Base-by-base conservation (phyloP, 2,329 filamentous ascomycete genomes). In the Sordariomycetes sp. region DNA sequence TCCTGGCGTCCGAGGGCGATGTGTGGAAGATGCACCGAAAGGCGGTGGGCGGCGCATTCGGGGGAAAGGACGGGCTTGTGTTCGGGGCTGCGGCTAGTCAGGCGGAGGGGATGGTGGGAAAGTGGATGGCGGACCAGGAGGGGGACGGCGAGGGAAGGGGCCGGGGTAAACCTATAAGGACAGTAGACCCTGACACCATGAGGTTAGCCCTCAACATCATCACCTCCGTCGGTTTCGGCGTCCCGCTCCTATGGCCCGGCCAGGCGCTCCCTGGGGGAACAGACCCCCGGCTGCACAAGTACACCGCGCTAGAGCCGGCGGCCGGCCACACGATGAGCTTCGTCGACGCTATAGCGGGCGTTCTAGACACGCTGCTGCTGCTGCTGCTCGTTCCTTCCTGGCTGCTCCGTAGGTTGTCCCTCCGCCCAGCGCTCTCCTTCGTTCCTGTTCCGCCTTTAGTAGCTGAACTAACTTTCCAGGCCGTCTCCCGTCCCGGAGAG, bases 1-100 rank as follows among this genome's bases (percentile, higher is more conserved):
- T 91, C 1, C 70, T 91, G 24, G 82, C 81, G 0, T 82, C 84
- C 2, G 87, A 91, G 67, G 87, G 87, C 1, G 66, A 73, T 1
- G 69, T 78, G 32, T 92, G 87, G 88, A 82, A 83, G 35, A 76
- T 80, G 69, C 87, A 92, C 67, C 80, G 87, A 60, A 89, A 87
- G 69, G 78, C 84, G 51, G 86, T 83, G 0, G 80, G 84, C 32
- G 82, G 86, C 0, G 81, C 81, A 3, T 91, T 92, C 68, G 89
- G 85, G 58, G 88, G 92, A 71, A 83, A 79, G 70, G 91, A 89
- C 67, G 85, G 77, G 15, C 67, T 87, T 28, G 82, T 87, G 1
- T 89, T 84, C 68, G 71, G 70, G 10, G 84, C 88, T 65, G 76
- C 79, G 1, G 72, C 86, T 24, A 62, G 64, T 10, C 87, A 91